These are phyloP conservation scores for Globisporangium sylvaticum DNA, from an alignment of 352 stramenopile species.

Conservation along the genomic window DNA sequence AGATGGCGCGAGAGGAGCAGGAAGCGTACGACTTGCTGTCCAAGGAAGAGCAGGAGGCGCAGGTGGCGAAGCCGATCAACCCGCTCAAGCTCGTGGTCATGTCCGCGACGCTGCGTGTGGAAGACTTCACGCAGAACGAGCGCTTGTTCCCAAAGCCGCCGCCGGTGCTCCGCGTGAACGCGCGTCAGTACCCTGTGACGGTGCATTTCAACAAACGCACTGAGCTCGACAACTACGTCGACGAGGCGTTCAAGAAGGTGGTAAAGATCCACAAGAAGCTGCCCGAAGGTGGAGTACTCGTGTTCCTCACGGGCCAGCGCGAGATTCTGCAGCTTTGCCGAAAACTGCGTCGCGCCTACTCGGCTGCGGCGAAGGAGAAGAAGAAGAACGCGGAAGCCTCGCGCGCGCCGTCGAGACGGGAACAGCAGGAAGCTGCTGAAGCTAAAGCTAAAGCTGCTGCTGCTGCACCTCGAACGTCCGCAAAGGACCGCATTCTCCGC, in stretches of 20 bases:
- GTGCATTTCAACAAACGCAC: slow-evolving; percentile 98
- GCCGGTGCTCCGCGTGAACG: slow-evolving; percentile 92
- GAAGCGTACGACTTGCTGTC: slow-evolving; percentile 45
- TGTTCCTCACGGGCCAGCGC: slow-evolving; percentile 97
- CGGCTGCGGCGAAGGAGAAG: slow-evolving; percentile 30
- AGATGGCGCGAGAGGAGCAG: slow-evolving; percentile 79
- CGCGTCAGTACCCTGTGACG: slow-evolving; percentile 95
- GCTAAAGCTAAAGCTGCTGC: not conserved
- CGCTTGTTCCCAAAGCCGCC: slow-evolving; percentile 90
- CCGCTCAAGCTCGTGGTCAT: slow-evolving; percentile 92
- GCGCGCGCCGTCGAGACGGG: not conserved
- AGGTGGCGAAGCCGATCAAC: slow-evolving; percentile 49
- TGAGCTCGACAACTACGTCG: slow-evolving; percentile 96
- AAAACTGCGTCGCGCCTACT: slow-evolving; percentile 59
- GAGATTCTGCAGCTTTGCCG: slow-evolving; percentile 93
- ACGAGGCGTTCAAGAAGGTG: slow-evolving; percentile 94
- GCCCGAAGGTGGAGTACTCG: slow-evolving; percentile 94
- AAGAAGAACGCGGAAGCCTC: slow-evolving; percentile 26
- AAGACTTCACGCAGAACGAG: slow-evolving; percentile 96
- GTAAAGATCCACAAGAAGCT: slow-evolving; percentile 97
- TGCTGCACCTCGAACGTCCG: slow-evolving; percentile 13
- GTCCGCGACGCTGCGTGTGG: slow-evolving; percentile 97
- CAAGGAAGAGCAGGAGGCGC: slow-evolving; percentile 31
- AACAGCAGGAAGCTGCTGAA: slow-evolving; percentile 9
- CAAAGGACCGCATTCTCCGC: slow-evolving; percentile 46